These are phyloP conservation scores for Pseudozyma hubeiensis DNA, from an alignment of 1,284 basidiomycete genomes.

Conservation along the genomic window DNA sequence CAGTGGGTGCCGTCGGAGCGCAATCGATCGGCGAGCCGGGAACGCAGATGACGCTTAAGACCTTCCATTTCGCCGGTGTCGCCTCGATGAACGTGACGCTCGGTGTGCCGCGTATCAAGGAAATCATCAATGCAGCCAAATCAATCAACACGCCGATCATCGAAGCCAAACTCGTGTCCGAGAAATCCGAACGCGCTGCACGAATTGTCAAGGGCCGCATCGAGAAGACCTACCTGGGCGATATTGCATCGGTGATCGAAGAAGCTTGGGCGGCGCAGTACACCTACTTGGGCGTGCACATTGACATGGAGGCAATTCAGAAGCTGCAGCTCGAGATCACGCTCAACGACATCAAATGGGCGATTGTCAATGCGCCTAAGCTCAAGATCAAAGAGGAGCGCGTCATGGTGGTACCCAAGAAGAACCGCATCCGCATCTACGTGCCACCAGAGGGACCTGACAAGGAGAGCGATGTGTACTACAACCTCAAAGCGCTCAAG, in stretches of 20 bases:
- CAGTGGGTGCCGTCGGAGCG: conserved; percentile 97
- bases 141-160: conserved; percentile 98
- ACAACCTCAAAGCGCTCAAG: conserved; percentile 64
- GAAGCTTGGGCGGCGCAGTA: conserved; percentile 94
- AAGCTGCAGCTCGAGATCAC: conserved; percentile 94
- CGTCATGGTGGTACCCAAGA: conserved; percentile 69
- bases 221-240: conserved; percentile 93
- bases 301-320: conserved; percentile 88
- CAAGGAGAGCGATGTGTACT: conserved; percentile 74
- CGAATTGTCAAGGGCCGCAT: conserved; percentile 96
- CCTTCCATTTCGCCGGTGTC: conserved; percentile 99
- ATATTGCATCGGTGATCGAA: conserved; percentile 91
- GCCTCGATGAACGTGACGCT: conserved; percentile 99
- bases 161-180: conserved; percentile 88
- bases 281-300: conserved; percentile 91
- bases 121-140: conserved; percentile 99
- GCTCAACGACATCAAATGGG: conserved; percentile 91
- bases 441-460: conserved; percentile 72
- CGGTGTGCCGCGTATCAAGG: conserved; percentile 99
- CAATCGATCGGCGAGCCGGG: conserved; percentile 99
- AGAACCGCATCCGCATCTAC: conserved; percentile 86
- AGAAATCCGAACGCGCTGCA: conserved; percentile 80
- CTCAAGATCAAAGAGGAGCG: conserved; percentile 88
- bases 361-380: conserved; percentile 86
- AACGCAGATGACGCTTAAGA: conserved; percentile 99